Conservation (phyloP, 1,139 yeast species). For the Pichia cactophila region DNA sequence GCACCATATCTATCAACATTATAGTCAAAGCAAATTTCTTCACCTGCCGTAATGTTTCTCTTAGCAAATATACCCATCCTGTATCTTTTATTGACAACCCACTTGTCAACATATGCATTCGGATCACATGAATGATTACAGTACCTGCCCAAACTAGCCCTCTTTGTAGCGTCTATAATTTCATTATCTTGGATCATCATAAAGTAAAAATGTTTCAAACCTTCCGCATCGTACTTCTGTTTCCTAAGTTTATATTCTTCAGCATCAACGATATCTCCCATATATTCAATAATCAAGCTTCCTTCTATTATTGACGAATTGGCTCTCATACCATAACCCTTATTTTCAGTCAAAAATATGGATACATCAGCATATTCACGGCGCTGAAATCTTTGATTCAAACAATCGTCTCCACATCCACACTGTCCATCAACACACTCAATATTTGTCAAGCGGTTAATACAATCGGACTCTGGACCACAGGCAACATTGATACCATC, state of each 20-base stretch:
- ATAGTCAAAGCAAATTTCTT: constrained; percentile 91
- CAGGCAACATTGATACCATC: constrained; percentile 59
- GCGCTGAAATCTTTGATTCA: constrained; percentile 80
- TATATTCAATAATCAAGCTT: constrained; percentile 78
- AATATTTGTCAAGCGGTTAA: constrained; percentile 82
- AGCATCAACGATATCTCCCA: constrained; percentile 90
- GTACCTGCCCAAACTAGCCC: constrained; percentile 83
- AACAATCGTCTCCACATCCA: constrained; percentile 72
- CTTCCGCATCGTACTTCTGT: constrained; percentile 60
- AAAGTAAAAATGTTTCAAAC: constrained; percentile 84
- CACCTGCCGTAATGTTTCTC: constrained; percentile 64
- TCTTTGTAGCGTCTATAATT: constrained; percentile 87
- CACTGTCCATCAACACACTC: constrained; percentile 78
- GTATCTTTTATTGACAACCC: constrained; percentile 89
- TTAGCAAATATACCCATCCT: constrained; percentile 95
- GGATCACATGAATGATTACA: constrained; percentile 94
- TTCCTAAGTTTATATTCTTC: constrained; percentile 62
- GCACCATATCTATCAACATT: constrained; percentile 97
- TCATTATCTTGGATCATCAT: constrained; percentile 95
- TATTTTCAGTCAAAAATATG: constrained; percentile 70
- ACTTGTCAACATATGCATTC: constrained; percentile 89
- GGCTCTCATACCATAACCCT: constrained; percentile 88
- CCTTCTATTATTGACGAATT: constrained; percentile 48
- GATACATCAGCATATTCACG: constrained; percentile 64
- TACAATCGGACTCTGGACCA: constrained; percentile 81